Conservation (phyloP, 2,329 filamentous ascomycete species). For the Aspergillus fructus region DNA sequence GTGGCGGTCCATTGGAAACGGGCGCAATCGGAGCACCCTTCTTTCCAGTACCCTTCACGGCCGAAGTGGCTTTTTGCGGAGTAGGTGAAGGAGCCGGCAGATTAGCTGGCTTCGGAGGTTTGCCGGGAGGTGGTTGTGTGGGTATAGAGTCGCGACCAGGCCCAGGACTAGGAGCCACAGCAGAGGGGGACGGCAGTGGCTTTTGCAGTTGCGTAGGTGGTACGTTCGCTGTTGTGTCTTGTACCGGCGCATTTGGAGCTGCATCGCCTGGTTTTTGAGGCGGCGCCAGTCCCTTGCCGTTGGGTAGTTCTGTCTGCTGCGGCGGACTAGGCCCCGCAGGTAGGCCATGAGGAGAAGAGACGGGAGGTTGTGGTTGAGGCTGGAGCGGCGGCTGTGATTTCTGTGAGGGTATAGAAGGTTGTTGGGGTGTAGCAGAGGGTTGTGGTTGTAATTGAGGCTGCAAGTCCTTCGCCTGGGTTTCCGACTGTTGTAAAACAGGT, state of each 20-base stretch:
- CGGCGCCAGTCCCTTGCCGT: slow-evolving; percentile 22
- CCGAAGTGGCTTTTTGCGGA: slow-evolving; percentile 12
- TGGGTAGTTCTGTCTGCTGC: slow-evolving; percentile 17
- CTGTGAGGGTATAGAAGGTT: background rate
- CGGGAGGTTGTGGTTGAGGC: slow-evolving; percentile 2
- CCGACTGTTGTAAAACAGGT: background rate
- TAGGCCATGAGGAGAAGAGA: slow-evolving; percentile 11
- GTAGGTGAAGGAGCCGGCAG: slow-evolving; percentile 16
- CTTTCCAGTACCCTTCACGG: slow-evolving; percentile 18
- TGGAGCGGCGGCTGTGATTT: background rate
- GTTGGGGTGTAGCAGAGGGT: background rate
- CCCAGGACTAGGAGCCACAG: slow-evolving; percentile 20
- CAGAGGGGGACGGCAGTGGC: slow-evolving; percentile 14
- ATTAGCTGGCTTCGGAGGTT: slow-evolving; percentile 16
- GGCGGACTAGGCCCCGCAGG: slow-evolving; percentile 12
- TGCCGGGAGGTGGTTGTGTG: slow-evolving; percentile 26
- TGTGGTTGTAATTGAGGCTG: slow-evolving; percentile 7
- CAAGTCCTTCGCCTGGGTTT: slow-evolving; percentile 4
- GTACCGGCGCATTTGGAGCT: slow-evolving; percentile 15
- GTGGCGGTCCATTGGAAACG: slow-evolving; percentile 20
- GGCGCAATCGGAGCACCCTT: slow-evolving; percentile 14
- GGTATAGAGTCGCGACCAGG: slow-evolving; percentile 18
- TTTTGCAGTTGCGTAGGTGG: slow-evolving; percentile 15
- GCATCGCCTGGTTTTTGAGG: slow-evolving; percentile 22
- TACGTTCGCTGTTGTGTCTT: slow-evolving; percentile 6